Conservation (phyloP, 164 flowering plant genomes). For the Chimonanthus salicifolius region DNA sequence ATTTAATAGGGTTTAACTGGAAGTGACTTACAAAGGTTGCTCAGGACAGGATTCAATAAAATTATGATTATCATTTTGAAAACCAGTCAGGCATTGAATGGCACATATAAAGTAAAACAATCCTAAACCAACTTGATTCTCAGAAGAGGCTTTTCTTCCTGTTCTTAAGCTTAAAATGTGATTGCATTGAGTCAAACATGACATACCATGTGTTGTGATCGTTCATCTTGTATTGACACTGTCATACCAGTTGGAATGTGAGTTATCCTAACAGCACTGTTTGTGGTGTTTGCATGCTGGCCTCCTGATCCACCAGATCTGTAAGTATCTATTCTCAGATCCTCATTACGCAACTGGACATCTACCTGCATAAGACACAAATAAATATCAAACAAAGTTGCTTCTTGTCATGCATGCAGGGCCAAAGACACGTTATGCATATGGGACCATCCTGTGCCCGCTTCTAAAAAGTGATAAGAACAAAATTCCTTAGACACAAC, state of each 20-base stretch:
- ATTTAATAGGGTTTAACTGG: not conserved
- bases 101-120: no score
- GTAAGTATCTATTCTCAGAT: slow-evolving; percentile 82
- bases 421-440: not conserved
- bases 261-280: slow-evolving; percentile 94
- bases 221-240: slow-evolving; percentile 87
- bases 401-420: not conserved
- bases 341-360: slow-evolving; percentile 85
- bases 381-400: not conserved
- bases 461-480: no score
- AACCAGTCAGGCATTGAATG: no score
- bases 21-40: not conserved
- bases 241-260: slow-evolving; percentile 76
- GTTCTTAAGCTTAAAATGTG: not conserved
- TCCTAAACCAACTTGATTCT: no score
- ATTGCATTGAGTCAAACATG: no score
- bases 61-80: not conserved
- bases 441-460: no score
- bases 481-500: not conserved
- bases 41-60: not conserved
- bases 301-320: slow-evolving; percentile 99
- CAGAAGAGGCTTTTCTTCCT: not conserved
- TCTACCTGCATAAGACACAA: slow-evolving; percentile 55
- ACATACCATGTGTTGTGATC: slow-evolving; percentile 83
- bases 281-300: slow-evolving; percentile 96